phyloP scores from a whole-genome alignment of 768 basidiomycete genomes.

The Boletus tomentosulus region DNA sequence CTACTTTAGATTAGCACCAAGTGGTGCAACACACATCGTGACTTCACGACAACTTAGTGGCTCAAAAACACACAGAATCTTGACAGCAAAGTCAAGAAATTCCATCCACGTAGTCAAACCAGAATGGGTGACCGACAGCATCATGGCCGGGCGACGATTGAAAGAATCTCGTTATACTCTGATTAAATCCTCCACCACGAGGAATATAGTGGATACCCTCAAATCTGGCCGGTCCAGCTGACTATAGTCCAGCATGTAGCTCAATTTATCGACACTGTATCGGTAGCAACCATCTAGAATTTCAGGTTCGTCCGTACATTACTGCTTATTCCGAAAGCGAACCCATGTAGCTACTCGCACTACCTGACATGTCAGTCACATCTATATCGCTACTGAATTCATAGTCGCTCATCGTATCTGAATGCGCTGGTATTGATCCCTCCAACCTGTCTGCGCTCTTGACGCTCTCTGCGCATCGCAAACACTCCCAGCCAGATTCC shows the following conservation, averaged over 20 bases:
- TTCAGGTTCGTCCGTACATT: neutral
- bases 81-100: conserved; percentile 48
- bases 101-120: conserved; percentile 64
- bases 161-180: conserved; percentile 59
- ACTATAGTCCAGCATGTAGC: neutral
- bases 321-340: conserved; percentile 28
- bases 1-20: conserved; percentile 44
- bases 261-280: conserved; percentile 5
- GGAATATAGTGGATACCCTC: conserved; percentile 39
- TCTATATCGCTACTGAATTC: conserved; percentile 51
- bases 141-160: conserved; percentile 53
- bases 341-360: conserved; percentile 40
- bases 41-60: conserved; percentile 69
- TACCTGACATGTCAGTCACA: conserved; percentile 49
- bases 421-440: conserved; percentile 15
- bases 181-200: conserved; percentile 36
- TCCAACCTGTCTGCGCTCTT: conserved; percentile 55
- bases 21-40: conserved; percentile 73
- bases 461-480: conserved; percentile 71
- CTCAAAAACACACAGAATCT: conserved; percentile 63
- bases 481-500: conserved; percentile 70
- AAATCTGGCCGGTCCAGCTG: conserved; percentile 17
- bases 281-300: conserved; percentile 1
- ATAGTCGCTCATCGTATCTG: conserved; percentile 46
- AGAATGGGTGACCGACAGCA: conserved; percentile 71